Evolutionary conservation across 192 early-diverging fungal genomes (phyloP).

Genomic region (Chytriomyces hyalinus): DNA sequence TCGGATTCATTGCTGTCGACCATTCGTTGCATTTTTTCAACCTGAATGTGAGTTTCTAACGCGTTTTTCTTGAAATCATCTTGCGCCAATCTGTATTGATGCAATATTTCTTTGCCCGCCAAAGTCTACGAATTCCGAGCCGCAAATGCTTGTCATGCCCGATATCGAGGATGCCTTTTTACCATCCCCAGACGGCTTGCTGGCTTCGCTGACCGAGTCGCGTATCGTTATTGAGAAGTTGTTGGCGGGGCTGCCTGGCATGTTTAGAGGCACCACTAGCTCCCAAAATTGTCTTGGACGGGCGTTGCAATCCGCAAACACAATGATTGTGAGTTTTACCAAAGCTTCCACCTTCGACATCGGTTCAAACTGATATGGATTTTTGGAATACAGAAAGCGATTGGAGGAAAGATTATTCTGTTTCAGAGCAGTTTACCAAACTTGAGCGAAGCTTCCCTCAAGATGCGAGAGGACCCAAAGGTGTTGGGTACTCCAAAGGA

Average conservation of each 20-base stretch:
- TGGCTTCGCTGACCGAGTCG: conserved; percentile 88
- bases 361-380: neutral
- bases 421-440: conserved; percentile 87
- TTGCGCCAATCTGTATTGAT: conserved; percentile 14
- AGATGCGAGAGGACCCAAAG: conserved; percentile 84
- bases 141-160: conserved; percentile 92
- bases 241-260: conserved; percentile 71
- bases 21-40: conserved; percentile 91
- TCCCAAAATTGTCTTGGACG: conserved; percentile 81
- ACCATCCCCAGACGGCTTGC: conserved; percentile 86
- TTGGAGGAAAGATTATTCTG: conserved; percentile 90
- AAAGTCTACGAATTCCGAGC: conserved; percentile 66
- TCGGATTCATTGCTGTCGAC: conserved; percentile 91
- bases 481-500: conserved; percentile 90
- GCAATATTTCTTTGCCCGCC: neutral
- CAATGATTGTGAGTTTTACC: conserved; percentile 68
- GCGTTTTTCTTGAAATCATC: conserved; percentile 23
- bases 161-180: conserved; percentile 91
- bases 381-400: conserved; percentile 54
- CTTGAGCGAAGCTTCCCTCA: conserved; percentile 77
- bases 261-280: conserved; percentile 86
- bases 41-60: conserved; percentile 57
- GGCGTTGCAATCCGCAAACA: conserved; percentile 82
- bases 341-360: conserved; percentile 17
- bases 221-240: conserved; percentile 72